Evolutionary conservation across 148 eudicot species (phyloP), one percentile per base, ranked within the genome.

Genomic region (Rheum nobile): DNA sequence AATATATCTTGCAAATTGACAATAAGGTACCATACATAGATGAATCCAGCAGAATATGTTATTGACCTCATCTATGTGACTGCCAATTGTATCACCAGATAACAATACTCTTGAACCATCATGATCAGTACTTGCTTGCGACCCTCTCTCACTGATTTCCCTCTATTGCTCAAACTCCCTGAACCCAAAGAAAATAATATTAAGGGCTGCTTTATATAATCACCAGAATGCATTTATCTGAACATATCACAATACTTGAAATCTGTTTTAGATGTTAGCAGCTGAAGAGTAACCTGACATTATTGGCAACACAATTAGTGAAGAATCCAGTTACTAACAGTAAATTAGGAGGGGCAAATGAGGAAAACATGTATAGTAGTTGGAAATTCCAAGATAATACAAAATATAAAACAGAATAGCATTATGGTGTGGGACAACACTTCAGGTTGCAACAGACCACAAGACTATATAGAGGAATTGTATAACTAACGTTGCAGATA

Each of bases 111-210:
- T 86, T 42, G 78, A 82, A 63, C 65, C 74, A 80, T 82, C 89
- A 75, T 75, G 81, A 57, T 84, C 87, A 37, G 73, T 54, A 67
- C 89, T 87, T 52, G 86, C 57, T 67, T 84, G 89, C 83, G 88
- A 80, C 47, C 93, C 94, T 75, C 82, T 85, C 73, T 91, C 97
- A 84, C 87, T 82, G 67, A 83, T 81, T 83, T 91, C 97, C 74
- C 93, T 88, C 84, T 90, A 97, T 85, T 91, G 96, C 88, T 95
- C 97, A 79, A 91, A 91, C 75, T 91, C 97, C 80, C 98, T 95
- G 87, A 72, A 85, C 70, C 72, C 61, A 72, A 67, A 81, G 28
- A 34, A 67, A 67, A 31, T 26, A 67, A 0, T 31, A 57, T 57
- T 57, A 57, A 19, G 65, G 0, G 26, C 29, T 26, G 32, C 34